A percentile compares a stretch with the other conserved stretches of the same genome.
These are phyloP conservation scores for Cornus suecica DNA, from an alignment of 148 eudicot species.

Conservation along the genomic window DNA sequence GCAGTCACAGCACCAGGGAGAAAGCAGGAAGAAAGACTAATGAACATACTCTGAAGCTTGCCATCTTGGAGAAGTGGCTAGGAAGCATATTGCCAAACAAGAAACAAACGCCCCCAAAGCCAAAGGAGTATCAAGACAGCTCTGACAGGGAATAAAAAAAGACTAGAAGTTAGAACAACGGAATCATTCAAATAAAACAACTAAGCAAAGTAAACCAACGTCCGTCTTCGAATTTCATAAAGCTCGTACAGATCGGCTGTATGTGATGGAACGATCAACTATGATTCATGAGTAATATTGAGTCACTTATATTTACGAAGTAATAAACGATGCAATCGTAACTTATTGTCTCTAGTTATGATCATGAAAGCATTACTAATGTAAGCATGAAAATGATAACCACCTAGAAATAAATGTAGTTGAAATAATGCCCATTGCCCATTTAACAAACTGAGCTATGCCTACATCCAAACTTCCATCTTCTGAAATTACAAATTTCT, in stretches of 20 bases:
- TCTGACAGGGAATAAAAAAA: conserved; percentile 43
- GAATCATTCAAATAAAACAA: neutral
- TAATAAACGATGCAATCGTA: too few species aligned
- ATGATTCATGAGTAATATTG: neutral
- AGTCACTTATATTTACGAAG: neutral
- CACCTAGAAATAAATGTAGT: conserved; percentile 75
- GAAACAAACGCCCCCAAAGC: conserved; percentile 48
- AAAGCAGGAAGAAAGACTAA: neutral
- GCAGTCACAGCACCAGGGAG: neutral
- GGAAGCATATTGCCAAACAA: conserved; percentile 38
- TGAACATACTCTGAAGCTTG: conserved; percentile 40
- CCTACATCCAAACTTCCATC: conserved; percentile 88
- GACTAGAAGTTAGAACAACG: conserved; percentile 9
- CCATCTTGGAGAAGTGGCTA: conserved; percentile 32
- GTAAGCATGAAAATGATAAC: neutral
- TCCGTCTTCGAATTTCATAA: neutral
- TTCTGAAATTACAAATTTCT: conserved; percentile 73
- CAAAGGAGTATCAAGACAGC: conserved; percentile 65
- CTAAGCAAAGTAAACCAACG: neutral
- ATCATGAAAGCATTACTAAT: too few species aligned
- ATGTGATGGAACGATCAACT: neutral
- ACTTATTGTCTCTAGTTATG: neutral
- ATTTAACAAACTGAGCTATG: conserved; percentile 75
- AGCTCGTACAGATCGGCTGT: too few species aligned
- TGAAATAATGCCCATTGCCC: conserved; percentile 78